These are phyloP conservation scores for Tinospora cordifolia DNA, from an alignment of 164 flowering plant genomes.

Conservation along the genomic window DNA sequence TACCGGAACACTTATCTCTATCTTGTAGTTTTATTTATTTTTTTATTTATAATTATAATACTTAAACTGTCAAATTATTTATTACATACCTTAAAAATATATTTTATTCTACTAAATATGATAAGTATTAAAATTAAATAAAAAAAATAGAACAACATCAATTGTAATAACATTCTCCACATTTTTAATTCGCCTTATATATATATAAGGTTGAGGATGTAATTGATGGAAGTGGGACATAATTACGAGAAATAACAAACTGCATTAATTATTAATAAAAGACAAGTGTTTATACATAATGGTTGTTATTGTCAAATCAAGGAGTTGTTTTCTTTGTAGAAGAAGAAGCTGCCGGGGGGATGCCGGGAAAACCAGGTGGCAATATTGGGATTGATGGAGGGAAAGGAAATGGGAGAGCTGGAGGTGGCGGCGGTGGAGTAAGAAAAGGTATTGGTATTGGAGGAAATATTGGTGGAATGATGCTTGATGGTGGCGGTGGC, in stretches of 20 bases:
- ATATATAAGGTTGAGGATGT: too few species aligned
- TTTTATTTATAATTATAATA: too few species aligned
- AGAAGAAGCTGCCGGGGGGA: neutral
- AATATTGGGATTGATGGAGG: neutral
- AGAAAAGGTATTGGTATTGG: neutral
- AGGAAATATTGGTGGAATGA: neutral
- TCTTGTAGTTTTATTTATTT: too few species aligned
- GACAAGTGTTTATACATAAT: neutral
- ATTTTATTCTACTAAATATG: too few species aligned
- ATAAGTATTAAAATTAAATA: too few species aligned
- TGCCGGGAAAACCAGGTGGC: neutral
- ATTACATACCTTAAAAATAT: too few species aligned
- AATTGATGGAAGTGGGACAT: too few species aligned
- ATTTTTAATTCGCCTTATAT: too few species aligned
- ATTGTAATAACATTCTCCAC: too few species aligned
- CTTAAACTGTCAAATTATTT: too few species aligned
- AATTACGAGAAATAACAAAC: neutral
- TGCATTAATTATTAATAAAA: neutral
- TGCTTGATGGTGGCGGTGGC: neutral
- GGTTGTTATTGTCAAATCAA: neutral
- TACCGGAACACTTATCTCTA: too few species aligned
- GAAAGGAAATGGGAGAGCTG: constrained; percentile 1
- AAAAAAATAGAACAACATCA: too few species aligned
- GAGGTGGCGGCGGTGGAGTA: constrained; percentile 1
- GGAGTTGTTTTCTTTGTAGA: neutral